phyloP scores from a whole-genome alignment of 495 filamentous ascomycete genomes.

The Ramalina peruviana region DNA sequence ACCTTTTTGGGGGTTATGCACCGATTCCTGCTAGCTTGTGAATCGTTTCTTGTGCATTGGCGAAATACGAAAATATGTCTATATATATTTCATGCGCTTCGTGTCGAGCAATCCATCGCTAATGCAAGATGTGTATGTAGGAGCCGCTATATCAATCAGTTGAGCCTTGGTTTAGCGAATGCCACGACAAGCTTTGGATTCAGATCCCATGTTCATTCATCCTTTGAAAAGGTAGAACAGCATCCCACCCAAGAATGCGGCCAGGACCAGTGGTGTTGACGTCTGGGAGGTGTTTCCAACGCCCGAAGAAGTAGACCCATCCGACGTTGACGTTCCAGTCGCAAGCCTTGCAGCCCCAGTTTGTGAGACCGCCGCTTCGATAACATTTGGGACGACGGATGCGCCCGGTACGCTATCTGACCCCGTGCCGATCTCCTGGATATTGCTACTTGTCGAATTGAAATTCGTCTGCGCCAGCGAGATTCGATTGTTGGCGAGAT shows the following conservation, averaged over 20 bases:
- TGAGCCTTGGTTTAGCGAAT: too few relatives aligned
- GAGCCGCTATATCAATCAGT: too few relatives aligned
- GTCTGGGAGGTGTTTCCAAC: not conserved
- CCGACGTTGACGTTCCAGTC: not conserved
- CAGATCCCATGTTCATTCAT: too few relatives aligned
- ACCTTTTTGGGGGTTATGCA: too few relatives aligned
- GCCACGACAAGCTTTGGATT: too few relatives aligned
- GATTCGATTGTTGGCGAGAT: slow-evolving; percentile 77
- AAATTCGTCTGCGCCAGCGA: slow-evolving; percentile 76
- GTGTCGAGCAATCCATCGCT: too few relatives aligned
- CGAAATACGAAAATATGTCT: not conserved
- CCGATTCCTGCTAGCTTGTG: too few relatives aligned
- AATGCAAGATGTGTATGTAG: too few relatives aligned
- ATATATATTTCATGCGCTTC: not conserved
- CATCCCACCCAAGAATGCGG: not conserved
- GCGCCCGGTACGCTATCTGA: slow-evolving; percentile 53
- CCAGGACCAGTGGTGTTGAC: not conserved
- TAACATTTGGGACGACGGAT: slow-evolving; percentile 49
- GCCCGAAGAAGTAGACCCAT: not conserved
- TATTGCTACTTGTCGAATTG: slow-evolving; percentile 48
- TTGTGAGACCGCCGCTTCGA: slow-evolving; percentile 27
- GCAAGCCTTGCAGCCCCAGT: slow-evolving; percentile 20
- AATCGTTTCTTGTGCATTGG: not conserved
- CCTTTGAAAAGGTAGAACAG: not conserved
- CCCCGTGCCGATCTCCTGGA: slow-evolving; percentile 62